A percentile compares a stretch with the other conserved stretches of the same genome.
These are phyloP conservation scores for Salvia sclarea DNA, from an alignment of 305 asterid species.

Conservation along the genomic window DNA sequence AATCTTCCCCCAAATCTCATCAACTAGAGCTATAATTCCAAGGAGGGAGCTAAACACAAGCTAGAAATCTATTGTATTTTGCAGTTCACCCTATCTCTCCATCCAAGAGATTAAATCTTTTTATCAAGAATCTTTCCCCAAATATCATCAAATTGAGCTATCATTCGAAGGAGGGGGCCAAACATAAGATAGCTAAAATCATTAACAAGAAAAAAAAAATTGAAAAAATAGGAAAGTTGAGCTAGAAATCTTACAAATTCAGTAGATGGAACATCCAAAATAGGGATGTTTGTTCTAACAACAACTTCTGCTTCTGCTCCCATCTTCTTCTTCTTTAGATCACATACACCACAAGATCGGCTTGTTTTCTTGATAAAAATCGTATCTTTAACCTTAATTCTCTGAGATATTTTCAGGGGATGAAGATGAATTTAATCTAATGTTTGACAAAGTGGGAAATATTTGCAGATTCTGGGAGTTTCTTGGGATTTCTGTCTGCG, in stretches of 20 bases:
- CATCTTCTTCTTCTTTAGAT: conserved; percentile 39
- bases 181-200: too few relatives aligned
- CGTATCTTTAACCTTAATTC: not conserved
- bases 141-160: not conserved
- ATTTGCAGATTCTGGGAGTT: conserved; percentile 33
- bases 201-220: too few relatives aligned
- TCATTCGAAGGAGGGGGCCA: too few relatives aligned
- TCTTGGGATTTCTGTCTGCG: conserved; percentile 31
- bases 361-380: not conserved
- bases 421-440: not conserved
- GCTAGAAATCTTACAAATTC: conserved; percentile 38
- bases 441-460: not conserved
- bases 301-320: conserved; percentile 63
- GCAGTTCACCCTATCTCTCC: not conserved
- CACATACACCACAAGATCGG: conserved; percentile 28
- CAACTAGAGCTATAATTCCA: not conserved
- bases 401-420: not conserved
- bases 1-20: not conserved
- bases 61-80: not conserved
- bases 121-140: not conserved
- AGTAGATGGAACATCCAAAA: conserved; percentile 58
- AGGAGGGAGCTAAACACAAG: conserved; percentile 6
- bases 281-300: conserved; percentile 46
- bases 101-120: not conserved
- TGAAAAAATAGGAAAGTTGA: too few relatives aligned